phyloP scores from a whole-genome alignment of 306 rosid genomes.

The Hippophae tibetana region DNA sequence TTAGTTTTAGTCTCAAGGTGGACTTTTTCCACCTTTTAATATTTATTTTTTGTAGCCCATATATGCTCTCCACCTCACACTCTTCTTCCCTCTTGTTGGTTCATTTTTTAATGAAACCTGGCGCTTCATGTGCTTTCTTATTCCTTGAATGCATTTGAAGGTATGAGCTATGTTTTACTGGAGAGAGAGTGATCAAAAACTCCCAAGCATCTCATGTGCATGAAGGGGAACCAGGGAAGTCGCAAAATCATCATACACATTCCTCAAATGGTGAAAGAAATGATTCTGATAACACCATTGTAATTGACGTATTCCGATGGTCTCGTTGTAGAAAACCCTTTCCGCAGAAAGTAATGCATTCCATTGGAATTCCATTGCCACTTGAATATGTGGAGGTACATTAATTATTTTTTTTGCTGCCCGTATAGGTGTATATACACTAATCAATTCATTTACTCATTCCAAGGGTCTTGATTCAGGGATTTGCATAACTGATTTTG shows the following conservation, averaged over 20 bases:
- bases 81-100: too few species aligned
- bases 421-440: not conserved
- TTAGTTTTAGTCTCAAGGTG: too few species aligned
- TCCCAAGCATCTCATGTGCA: slow-evolving; percentile 40
- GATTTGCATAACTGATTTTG: too few species aligned
- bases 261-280: slow-evolving; percentile 58
- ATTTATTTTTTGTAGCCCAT: too few species aligned
- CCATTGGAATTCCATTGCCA: slow-evolving; percentile 78
- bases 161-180: slow-evolving; percentile 84
- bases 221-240: slow-evolving; percentile 48
- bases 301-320: slow-evolving; percentile 83
- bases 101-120: too few species aligned
- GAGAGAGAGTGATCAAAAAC: slow-evolving; percentile 65
- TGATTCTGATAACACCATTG: slow-evolving; percentile 38
- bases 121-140: not conserved
- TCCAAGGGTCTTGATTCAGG: too few species aligned
- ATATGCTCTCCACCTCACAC: too few species aligned
- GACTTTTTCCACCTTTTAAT: too few species aligned
- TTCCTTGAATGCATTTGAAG: slow-evolving; percentile 28
- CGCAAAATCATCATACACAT: slow-evolving; percentile 54
- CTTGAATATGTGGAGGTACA: slow-evolving; percentile 78
- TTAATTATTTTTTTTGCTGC: not conserved
- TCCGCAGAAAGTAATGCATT: slow-evolving; percentile 70
- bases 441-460: too few species aligned
- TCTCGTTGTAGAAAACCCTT: slow-evolving; percentile 80